These are phyloP conservation scores for Lolium perenne DNA, from an alignment of 176 grass and related monocot species.

Conservation along the genomic window DNA sequence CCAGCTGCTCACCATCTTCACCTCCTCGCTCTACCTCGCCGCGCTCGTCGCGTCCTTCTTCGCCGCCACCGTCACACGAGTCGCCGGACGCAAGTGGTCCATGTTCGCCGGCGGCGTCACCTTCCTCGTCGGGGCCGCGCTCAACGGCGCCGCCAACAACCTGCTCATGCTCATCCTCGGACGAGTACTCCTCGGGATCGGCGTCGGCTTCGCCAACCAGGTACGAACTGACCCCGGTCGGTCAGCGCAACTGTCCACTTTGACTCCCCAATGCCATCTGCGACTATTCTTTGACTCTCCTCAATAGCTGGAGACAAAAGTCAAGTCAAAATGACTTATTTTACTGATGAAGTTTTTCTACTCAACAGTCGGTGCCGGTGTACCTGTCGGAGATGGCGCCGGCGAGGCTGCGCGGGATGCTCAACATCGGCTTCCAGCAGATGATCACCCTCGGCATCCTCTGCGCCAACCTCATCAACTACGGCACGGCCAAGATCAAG, in stretches of 20 bases:
- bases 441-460: conserved; percentile 97
- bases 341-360: not conserved
- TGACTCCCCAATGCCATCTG: not conserved
- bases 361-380: conserved; percentile 75
- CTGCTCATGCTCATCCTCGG: conserved; percentile 86
- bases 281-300: not conserved
- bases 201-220: conserved; percentile 95
- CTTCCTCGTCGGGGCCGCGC: conserved; percentile 76
- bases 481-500: conserved; percentile 82
- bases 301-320: not conserved
- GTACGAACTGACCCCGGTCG: conserved; percentile 19
- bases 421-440: conserved; percentile 96
- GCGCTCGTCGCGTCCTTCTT: conserved; percentile 87
- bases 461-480: conserved; percentile 83
- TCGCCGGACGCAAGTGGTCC: conserved; percentile 89
- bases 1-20: conserved; percentile 92
- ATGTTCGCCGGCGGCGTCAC: conserved; percentile 91
- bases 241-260: not conserved
- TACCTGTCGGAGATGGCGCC: conserved; percentile 99
- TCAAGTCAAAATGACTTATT: not conserved
- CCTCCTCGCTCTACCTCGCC: conserved; percentile 91
- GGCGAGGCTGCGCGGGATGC: conserved; percentile 82
- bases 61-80: conserved; percentile 67
- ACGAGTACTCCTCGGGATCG: conserved; percentile 90
- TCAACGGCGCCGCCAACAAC: conserved; percentile 74